Evolutionary conservation across 495 filamentous ascomycete genomes (phyloP).

Genomic region (Usnea hakonensis): DNA sequence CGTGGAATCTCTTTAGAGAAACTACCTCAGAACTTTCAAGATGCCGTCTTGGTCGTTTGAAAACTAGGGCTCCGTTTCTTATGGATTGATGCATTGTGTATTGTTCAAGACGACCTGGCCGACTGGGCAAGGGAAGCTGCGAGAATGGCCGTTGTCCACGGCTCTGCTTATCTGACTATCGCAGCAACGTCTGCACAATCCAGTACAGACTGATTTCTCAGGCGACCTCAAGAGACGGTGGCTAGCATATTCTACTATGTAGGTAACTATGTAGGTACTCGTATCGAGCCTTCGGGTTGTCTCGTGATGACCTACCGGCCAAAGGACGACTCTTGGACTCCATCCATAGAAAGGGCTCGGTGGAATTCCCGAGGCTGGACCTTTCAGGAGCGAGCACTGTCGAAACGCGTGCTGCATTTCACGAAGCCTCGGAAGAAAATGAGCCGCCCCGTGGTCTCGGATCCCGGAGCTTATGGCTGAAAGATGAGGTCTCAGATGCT

Average conservation of each 20-base stretch:
- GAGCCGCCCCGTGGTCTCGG: neutral
- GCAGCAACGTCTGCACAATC: slow-evolving; percentile 9
- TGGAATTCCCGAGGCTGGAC: slow-evolving; percentile 34
- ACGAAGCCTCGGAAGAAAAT: slow-evolving; percentile 15
- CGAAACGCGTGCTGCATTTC: slow-evolving; percentile 29
- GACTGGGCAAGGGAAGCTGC: slow-evolving; percentile 16
- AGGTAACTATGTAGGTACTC: neutral
- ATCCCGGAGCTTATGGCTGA: neutral
- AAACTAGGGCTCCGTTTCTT: slow-evolving; percentile 15
- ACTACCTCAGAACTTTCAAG: slow-evolving; percentile 16
- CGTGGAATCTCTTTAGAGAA: neutral
- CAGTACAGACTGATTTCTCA: slow-evolving; percentile 10
- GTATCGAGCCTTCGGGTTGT: neutral
- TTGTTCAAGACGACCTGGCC: slow-evolving; percentile 19
- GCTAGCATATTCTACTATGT: neutral
- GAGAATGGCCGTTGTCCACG: slow-evolving; percentile 17
- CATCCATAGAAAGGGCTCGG: neutral
- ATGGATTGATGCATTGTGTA: slow-evolving; percentile 26
- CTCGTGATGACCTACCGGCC: neutral
- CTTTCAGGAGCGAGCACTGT: slow-evolving; percentile 34
- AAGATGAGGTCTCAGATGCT: neutral
- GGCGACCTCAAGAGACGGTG: neutral
- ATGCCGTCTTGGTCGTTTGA: slow-evolving; percentile 13
- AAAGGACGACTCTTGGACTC: neutral
- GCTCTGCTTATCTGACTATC: slow-evolving; percentile 10